Evolutionary conservation across 1,284 basidiomycete genomes (phyloP), one percentile per base, ranked within the genome.

Genomic region (Apiotrichum gracile): DNA sequence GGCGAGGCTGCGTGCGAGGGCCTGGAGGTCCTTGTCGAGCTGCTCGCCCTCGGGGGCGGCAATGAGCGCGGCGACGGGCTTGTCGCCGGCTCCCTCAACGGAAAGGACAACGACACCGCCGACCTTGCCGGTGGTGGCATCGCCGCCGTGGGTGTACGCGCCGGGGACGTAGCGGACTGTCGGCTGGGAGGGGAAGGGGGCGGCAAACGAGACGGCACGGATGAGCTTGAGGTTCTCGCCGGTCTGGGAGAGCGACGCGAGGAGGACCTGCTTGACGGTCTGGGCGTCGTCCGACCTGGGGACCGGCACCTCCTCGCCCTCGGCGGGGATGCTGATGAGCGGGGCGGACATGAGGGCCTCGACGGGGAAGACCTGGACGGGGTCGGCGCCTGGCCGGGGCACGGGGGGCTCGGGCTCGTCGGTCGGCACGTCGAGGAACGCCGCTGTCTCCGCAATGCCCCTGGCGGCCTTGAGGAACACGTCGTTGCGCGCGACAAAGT

Each of bases 401-500:
- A 29, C n/a, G 22, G 53, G 43, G 16, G 24, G 16, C 19, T 75
- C 74, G 49, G 29, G 42, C 19, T 52, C 43, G 13, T 76, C 69
- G 33, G 16, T 64, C 41, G 78, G 78, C 54, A 70, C 75, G 62
- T 89, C 86, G 0, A 91, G 80, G 70, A 86, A 88, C 1, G 92
- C 91, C 25, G 87, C 84, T 1, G 91, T 92, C 64, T 91, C 85
- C 4, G 91, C 87, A 61, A 97, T 85, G 61, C 91, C 85, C 35
- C 81, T 79, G 14, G 88, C 85, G 27, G 94, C 81, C 54, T 81
- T 80, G 8, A 82, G 79, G 67, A 97, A 97, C 10, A 93, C 79
- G 54, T 87, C 83, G 68, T 91, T 94, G 61, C 89, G 79, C 17
- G 85, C 90, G 14, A 97, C 93, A 72, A 97, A 97, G 76, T 97